Evolutionary conservation across 495 filamentous ascomycete species (phyloP).

Genomic region (Bathelium albidoporum): DNA sequence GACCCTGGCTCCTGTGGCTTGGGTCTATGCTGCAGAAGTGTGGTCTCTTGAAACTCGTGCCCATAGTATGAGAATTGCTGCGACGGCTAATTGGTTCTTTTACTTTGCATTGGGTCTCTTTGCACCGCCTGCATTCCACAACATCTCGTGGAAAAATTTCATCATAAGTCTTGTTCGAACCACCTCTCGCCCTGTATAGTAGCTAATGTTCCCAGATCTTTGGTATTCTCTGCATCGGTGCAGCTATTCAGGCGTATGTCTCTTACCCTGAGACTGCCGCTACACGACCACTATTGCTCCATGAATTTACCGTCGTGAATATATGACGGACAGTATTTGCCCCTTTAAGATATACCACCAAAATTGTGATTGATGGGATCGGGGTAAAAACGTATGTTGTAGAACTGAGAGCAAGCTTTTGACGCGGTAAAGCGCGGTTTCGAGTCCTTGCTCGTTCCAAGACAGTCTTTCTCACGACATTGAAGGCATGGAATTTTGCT

Average conservation of each 20-base stretch:
- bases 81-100: constrained; percentile 66
- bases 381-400: too few relatives aligned
- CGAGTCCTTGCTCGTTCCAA: too few relatives aligned
- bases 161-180: constrained; percentile 27
- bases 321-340: too few relatives aligned
- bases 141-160: constrained; percentile 63
- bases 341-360: too few relatives aligned
- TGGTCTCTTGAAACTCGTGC: constrained; percentile 66
- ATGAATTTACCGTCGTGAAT: too few relatives aligned
- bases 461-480: too few relatives aligned
- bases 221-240: constrained; percentile 54
- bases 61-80: constrained; percentile 57
- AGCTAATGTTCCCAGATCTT: constrained; percentile 39
- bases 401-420: too few relatives aligned
- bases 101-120: constrained; percentile 66
- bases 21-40: constrained; percentile 69
- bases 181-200: too few relatives aligned
- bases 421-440: too few relatives aligned
- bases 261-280: constrained; percentile 63
- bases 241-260: constrained; percentile 54
- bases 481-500: too few relatives aligned
- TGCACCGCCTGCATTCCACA: constrained; percentile 58
- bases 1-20: constrained; percentile 59
- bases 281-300: too few relatives aligned
- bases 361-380: too few relatives aligned